A percentile compares a stretch with the other conserved stretches of the same genome.
Evolutionary conservation across 805 yeast species (phyloP).

Genomic region (Zygoascus ofunaensis): DNA sequence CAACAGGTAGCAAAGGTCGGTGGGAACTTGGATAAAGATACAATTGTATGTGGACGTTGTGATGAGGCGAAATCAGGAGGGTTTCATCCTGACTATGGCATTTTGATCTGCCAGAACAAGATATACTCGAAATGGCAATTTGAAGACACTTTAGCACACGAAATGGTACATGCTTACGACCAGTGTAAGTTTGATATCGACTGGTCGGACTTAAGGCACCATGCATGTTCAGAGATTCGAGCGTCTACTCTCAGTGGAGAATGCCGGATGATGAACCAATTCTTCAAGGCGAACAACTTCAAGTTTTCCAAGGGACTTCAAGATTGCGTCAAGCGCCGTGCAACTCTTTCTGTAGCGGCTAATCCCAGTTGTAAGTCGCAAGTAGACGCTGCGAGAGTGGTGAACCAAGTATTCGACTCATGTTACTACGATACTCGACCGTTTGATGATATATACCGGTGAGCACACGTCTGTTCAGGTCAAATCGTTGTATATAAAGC

Average conservation of each 20-base stretch:
- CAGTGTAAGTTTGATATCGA: conserved; percentile 80
- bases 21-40: conserved; percentile 40
- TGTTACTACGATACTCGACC: conserved; percentile 96
- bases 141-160: conserved; percentile 89
- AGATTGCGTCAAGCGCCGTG: conserved; percentile 82
- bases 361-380: conserved; percentile 73
- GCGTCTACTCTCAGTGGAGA: conserved; percentile 93
- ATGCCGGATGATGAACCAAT: conserved; percentile 83
- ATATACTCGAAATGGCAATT: conserved; percentile 64
- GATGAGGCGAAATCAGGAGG: conserved; percentile 85
- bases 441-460: conserved; percentile 81
- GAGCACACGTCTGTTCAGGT: conserved; percentile 10
- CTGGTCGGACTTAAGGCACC: conserved; percentile 78
- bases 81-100: conserved; percentile 82
- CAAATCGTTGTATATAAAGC: neutral
- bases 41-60: conserved; percentile 73
- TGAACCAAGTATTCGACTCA: conserved; percentile 81
- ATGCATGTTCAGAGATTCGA: conserved; percentile 93
- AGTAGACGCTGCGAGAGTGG: conserved; percentile 69
- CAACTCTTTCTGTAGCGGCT: conserved; percentile 70
- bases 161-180: conserved; percentile 88
- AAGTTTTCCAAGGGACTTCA: conserved; percentile 77
- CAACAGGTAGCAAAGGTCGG: conserved; percentile 67
- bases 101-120: conserved; percentile 78
- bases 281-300: conserved; percentile 44